Conservation (phyloP, 768 basidiomycete species). For the Kwoniella botswanensis region DNA sequence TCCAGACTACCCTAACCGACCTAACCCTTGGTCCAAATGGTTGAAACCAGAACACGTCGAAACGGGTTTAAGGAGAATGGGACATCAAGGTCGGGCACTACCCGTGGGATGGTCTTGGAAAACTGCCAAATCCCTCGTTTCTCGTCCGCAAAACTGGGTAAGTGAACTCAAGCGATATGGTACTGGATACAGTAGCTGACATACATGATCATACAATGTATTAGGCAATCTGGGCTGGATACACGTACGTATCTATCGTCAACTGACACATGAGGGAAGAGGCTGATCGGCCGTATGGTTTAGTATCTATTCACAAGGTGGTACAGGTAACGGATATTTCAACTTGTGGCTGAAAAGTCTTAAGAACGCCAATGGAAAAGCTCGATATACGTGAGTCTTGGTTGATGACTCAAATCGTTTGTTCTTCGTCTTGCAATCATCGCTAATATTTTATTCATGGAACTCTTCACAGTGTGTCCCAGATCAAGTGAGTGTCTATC, state of each 20-base stretch:
- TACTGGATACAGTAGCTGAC: background rate
- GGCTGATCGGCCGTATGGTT: background rate
- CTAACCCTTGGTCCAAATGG: background rate
- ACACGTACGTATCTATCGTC: background rate
- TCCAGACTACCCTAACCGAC: slow-evolving; percentile 11
- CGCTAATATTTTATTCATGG: no score
- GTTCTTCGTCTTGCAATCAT: no score
- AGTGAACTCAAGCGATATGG: background rate
- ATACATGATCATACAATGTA: background rate
- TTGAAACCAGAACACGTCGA: background rate
- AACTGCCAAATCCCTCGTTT: background rate
- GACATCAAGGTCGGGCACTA: background rate
- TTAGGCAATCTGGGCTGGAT: background rate
- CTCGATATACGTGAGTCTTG: background rate
- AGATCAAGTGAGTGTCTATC: background rate
- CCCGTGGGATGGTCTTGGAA: slow-evolving; percentile 9
- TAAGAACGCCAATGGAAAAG: background rate
- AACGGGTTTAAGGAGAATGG: background rate
- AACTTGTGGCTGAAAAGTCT: slow-evolving; percentile 17
- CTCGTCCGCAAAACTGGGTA: slow-evolving; percentile 10
- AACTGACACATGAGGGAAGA: background rate
- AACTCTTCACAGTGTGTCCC: background rate
- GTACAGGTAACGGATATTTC: slow-evolving; percentile 11
- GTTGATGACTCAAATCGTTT: no score
- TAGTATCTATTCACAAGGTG: background rate